Evolutionary conservation across 371 early-diverging fungal genomes (phyloP), one percentile per base, ranked within the genome.

Genomic region (Actinomortierella wolfii): DNA sequence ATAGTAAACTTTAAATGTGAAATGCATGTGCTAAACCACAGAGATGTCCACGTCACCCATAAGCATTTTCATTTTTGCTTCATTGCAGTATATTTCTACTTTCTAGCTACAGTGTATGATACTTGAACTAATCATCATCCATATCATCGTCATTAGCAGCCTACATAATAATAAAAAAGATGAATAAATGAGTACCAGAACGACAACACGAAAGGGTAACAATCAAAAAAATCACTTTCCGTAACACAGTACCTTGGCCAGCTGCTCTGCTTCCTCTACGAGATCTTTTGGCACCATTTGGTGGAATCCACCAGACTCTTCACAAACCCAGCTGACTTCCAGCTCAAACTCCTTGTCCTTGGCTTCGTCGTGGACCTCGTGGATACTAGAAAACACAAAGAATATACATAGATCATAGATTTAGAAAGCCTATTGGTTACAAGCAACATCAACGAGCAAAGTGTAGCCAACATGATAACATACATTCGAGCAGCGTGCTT

Each of bases 301-400:
- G 75, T 97, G 97, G 60, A 83, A 78, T 25, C 84, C 83, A 23
- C 84, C 83, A 34, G 93, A 89, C 60, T 93, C 94, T n/a, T 83
- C 87, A 67, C 94, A 93, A 51, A 97, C 85, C 99, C 99, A 98
- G 80, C 91, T 92, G 65, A 97, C 77, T 78, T 98, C 99, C 45
- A 98, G 82, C 80, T 98, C 98, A 83, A 97, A 96, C 45, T 94
- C 94, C 81, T 95, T 97, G 81, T 98, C 98, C 82, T 98, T 97
- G 56, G 89, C 88, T 49, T 97, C 97, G 74, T 97, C 98, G 67
- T 98, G 99, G 46, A 92, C 96, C 40, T 91, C 83, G 74, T 97
- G 88, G 64, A 98, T 95, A 61, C 93, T 92, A 71, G 7, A 45
- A 11, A 57, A 11, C 46, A 13, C 17, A 42, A 26, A 56, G 48